phyloP scores from a whole-genome alignment of 306 rosid genomes.

The cucumber (Cucumis sativus) region Cucumber_9930_V3 NC_026661.2:20491501-20492000 shows the following conservation, averaged over 20 bases:
- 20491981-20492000: too few relatives aligned
- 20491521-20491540: slow-evolving; percentile 73
- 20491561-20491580: slow-evolving; percentile 21
- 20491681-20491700: not conserved
- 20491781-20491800: not conserved
- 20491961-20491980: too few relatives aligned
- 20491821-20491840: not conserved
- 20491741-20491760: too few relatives aligned
- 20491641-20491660: not conserved
- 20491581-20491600: not conserved
- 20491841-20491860: not conserved
- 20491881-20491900: not conserved
- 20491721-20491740: too few relatives aligned
- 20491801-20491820: not conserved
- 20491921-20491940: too few relatives aligned
- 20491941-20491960: too few relatives aligned
- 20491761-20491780: not conserved
- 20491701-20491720: not conserved
- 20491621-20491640: not conserved
- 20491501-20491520: slow-evolving; percentile 83
- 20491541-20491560: slow-evolving; percentile 41
- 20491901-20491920: too few relatives aligned
- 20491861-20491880: not conserved
- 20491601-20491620: slow-evolving; percentile 1
- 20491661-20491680: not conserved